A percentile compares a stretch with the other conserved stretches of the same genome.
phyloP scores from a whole-genome alignment of 257 asterid species.

The Solanum pinnatisectum region DNA sequence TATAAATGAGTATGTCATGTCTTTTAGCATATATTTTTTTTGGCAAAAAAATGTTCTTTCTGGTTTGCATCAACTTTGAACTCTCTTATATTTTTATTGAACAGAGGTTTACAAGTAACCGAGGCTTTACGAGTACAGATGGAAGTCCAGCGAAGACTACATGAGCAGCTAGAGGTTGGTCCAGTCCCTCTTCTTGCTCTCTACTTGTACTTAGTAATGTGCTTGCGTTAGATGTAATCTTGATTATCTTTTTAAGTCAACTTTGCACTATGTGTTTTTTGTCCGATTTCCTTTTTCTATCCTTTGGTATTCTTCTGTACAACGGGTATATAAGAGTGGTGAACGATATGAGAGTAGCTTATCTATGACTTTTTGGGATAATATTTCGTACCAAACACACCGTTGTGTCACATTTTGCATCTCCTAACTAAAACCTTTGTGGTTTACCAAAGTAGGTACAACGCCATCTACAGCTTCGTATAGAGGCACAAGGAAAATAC shows the following conservation, averaged over 20 bases:
- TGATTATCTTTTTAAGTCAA: background rate
- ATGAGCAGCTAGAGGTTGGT: constrained; percentile 80
- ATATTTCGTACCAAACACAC: background rate
- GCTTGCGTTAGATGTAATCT: background rate
- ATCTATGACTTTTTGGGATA: background rate
- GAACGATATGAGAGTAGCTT: background rate
- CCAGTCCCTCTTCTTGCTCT: background rate
- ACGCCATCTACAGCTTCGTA: constrained; percentile 34
- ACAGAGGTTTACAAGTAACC: constrained; percentile 81
- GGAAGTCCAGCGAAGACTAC: constrained; percentile 85
- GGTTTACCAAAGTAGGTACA: constrained; percentile 20
- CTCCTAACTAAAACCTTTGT: background rate
- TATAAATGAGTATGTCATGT: constrained; percentile 45
- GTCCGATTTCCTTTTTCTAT: background rate
- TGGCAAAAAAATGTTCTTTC: background rate
- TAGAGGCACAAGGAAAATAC: constrained; percentile 37
- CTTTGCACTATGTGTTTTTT: background rate
- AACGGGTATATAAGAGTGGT: background rate
- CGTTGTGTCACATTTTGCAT: background rate
- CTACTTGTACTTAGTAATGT: background rate
- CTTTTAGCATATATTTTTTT: background rate
- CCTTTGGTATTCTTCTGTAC: background rate
- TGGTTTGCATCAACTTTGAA: background rate
- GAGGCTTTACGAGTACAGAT: constrained; percentile 93
- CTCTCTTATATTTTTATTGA: constrained; percentile 3